Evolutionary conservation across 1,139 yeast species (phyloP).

Genomic region (Nakaseomyces glabratus): DNA sequence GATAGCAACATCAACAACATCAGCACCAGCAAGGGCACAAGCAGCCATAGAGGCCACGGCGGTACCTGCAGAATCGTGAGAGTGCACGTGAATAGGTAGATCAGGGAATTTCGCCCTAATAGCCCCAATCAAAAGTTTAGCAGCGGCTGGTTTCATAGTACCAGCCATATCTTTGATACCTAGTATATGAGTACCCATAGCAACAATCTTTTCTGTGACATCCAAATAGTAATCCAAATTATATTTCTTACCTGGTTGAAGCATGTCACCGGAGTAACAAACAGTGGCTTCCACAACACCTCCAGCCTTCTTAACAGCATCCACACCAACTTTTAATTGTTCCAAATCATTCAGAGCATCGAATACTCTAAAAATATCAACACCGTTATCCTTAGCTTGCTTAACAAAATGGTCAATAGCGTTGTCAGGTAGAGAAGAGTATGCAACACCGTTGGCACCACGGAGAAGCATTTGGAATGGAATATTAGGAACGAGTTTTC

Average conservation of each 20-base stretch:
- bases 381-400: slow-evolving; percentile 93
- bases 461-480: slow-evolving; percentile 98
- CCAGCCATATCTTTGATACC: slow-evolving; percentile 99
- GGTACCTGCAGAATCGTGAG: slow-evolving; percentile 99
- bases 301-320: slow-evolving; percentile 95
- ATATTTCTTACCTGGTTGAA: slow-evolving; percentile 89
- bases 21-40: slow-evolving; percentile 93
- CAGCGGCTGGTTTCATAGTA: slow-evolving; percentile 93
- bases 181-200: slow-evolving; percentile 90
- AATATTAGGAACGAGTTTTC: slow-evolving; percentile 90
- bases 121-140: slow-evolving; percentile 65
- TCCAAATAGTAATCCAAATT: slow-evolving; percentile 80
- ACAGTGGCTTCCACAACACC: slow-evolving; percentile 98
- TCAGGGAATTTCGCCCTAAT: slow-evolving; percentile 83
- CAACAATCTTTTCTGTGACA: slow-evolving; percentile 75
- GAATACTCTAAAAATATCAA: slow-evolving; percentile 93
- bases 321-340: slow-evolving; percentile 94
- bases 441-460: slow-evolving; percentile 99
- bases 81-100: slow-evolving; percentile 94
- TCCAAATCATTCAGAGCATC: slow-evolving; percentile 96
- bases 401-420: slow-evolving; percentile 94
- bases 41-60: slow-evolving; percentile 97
- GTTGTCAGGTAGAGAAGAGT: slow-evolving; percentile 94
- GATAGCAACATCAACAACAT: slow-evolving; percentile 94
- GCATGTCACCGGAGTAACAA: slow-evolving; percentile 98